Evolutionary conservation across 495 filamentous ascomycete genomes (phyloP).

Genomic region (Penicillium subrubescens): DNA sequence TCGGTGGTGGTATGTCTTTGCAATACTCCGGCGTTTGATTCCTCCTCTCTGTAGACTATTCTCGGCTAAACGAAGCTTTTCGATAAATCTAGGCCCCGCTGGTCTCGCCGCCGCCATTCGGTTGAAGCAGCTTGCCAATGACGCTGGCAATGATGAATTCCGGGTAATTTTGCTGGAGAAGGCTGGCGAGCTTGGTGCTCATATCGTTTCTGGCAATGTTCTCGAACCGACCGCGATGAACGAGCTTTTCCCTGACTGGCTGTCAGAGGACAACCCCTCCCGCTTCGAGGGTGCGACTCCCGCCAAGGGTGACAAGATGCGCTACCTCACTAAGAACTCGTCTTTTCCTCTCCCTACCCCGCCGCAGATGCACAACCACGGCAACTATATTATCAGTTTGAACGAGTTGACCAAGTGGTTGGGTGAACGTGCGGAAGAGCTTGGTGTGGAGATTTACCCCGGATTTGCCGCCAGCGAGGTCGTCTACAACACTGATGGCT

Average conservation of each 20-base stretch:
- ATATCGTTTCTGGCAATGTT: conserved; percentile 95
- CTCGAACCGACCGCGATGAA: conserved; percentile 87
- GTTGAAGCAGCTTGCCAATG: conserved; percentile 92
- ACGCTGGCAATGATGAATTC: conserved; percentile 94
- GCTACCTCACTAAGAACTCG: conserved; percentile 84
- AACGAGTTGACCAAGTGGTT: conserved; percentile 96
- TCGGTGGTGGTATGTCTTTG: conserved; percentile 73
- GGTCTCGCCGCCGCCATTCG: conserved; percentile 92
- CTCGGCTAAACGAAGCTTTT: conserved; percentile 18
- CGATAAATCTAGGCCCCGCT: conserved; percentile 65
- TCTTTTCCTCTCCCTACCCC: conserved; percentile 82
- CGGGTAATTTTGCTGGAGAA: conserved; percentile 93
- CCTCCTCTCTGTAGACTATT: neutral
- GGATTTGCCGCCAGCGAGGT: conserved; percentile 95
- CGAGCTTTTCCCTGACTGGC: conserved; percentile 93
- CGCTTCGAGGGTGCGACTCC: conserved; percentile 84
- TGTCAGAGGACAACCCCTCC: conserved; percentile 79
- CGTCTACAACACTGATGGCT: conserved; percentile 82
- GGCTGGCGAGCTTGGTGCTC: conserved; percentile 90
- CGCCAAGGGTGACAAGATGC: conserved; percentile 83
- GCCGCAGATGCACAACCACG: conserved; percentile 97
- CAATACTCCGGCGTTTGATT: conserved; percentile 3
- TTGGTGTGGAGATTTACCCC: conserved; percentile 98
- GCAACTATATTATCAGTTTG: conserved; percentile 95
- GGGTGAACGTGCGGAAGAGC: conserved; percentile 88